These are phyloP conservation scores for Blastobotrys americana DNA, from an alignment of 805 yeast genomes.

Conservation along the genomic window DNA sequence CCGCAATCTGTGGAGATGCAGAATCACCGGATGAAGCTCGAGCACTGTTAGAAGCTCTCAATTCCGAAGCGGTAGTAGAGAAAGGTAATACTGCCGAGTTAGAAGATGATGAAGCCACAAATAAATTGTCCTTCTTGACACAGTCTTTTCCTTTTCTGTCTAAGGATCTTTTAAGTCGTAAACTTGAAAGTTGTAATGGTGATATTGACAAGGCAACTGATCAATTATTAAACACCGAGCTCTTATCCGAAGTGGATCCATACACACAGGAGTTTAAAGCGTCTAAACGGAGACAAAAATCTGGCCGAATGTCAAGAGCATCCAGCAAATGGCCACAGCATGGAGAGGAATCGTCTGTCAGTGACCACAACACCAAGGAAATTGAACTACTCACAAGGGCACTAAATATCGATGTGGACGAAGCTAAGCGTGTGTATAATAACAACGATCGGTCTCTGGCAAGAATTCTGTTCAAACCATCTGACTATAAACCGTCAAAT, in stretches of 20 bases:
- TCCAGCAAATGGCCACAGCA: too few relatives aligned
- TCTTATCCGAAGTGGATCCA: slow-evolving; percentile 7
- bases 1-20: slow-evolving; percentile 5
- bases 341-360: background rate
- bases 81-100: background rate
- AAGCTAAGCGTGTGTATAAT: slow-evolving; percentile 11
- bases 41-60: slow-evolving; percentile 4
- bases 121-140: slow-evolving; percentile 10
- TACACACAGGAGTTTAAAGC: slow-evolving; percentile 6
- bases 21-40: background rate
- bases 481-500: background rate
- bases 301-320: too few relatives aligned
- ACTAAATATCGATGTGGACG: slow-evolving; percentile 7
- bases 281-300: background rate
- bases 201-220: slow-evolving; percentile 16
- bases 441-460: slow-evolving; percentile 10
- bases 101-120: background rate
- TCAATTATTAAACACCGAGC: slow-evolving; percentile 11
- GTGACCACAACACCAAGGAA: background rate
- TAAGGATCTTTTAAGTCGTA: slow-evolving; percentile 6
- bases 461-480: slow-evolving; percentile 1
- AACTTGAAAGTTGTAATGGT: slow-evolving; percentile 12
- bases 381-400: slow-evolving; percentile 5
- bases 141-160: slow-evolving; percentile 19
- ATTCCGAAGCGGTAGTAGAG: slow-evolving; percentile 5